These are phyloP conservation scores for Paecilomyces sp. DNA, from an alignment of 2,329 filamentous ascomycete species.

Conservation along the genomic window DNA sequence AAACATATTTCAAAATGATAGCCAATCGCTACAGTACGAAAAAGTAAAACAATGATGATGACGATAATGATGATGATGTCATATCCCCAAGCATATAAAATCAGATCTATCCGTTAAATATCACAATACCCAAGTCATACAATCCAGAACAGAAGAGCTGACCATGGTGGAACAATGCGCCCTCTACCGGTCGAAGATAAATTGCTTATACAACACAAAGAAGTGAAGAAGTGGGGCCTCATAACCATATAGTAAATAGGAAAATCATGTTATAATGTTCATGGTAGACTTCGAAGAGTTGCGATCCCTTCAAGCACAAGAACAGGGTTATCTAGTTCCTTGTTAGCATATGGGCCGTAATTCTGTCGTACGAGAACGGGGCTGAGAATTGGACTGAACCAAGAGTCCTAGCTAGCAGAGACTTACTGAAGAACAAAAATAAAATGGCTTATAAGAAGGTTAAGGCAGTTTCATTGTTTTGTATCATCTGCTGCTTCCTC, in stretches of 20 bases:
- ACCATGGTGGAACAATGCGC: background rate
- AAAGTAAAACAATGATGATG: background rate
- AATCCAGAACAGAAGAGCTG: background rate
- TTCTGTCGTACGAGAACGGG: background rate
- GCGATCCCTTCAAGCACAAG: background rate
- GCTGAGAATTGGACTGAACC: background rate
- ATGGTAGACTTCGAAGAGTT: background rate
- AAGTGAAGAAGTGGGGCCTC: background rate
- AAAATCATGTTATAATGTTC: background rate
- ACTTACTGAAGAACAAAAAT: background rate
- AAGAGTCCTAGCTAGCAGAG: background rate
- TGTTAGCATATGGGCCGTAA: background rate
- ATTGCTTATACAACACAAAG: background rate
- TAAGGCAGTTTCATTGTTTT: slow-evolving; percentile 3
- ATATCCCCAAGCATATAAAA: background rate
- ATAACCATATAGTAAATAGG: background rate
- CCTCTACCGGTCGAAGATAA: background rate
- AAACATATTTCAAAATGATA: background rate
- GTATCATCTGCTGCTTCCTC: slow-evolving; percentile 4
- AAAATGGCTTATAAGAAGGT: background rate
- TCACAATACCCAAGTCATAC: background rate
- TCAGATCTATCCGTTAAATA: background rate
- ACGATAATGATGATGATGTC: background rate
- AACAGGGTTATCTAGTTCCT: slow-evolving; percentile 8
- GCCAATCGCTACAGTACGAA: background rate